These are phyloP conservation scores for Xylogone sp. DNA, from an alignment of 2,329 filamentous ascomycete genomes.

Conservation along the genomic window DNA sequence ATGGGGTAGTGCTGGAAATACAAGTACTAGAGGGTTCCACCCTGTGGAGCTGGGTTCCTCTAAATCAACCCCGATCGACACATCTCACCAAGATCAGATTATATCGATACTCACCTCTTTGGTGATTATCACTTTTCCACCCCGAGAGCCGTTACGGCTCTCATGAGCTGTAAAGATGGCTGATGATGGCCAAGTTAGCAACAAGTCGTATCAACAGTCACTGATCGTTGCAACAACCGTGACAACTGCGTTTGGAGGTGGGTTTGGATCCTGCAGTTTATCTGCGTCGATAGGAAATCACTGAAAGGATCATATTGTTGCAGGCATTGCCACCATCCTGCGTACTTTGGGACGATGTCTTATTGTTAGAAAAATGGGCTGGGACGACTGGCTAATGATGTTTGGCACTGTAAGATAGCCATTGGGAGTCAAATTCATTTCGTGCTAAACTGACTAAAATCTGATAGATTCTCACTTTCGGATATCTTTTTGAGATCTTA, in stretches of 20 bases:
- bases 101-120: too few species aligned
- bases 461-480: constrained; percentile 7
- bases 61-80: too few species aligned
- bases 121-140: too few species aligned
- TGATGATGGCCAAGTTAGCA: too few species aligned
- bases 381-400: constrained; percentile 5
- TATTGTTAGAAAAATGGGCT: constrained; percentile 2
- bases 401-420: background rate
- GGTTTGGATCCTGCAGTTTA: background rate
- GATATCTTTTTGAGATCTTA: constrained; percentile 13
- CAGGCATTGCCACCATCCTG: constrained; percentile 8
- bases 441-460: background rate
- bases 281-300: background rate
- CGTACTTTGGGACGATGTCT: constrained; percentile 8
- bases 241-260: background rate
- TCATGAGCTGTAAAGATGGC: too few species aligned
- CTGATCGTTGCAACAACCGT: background rate
- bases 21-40: too few species aligned
- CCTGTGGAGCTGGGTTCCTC: too few species aligned
- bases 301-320: background rate
- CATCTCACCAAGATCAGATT: too few species aligned
- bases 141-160: too few species aligned
- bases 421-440: too few species aligned
- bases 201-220: background rate
- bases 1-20: too few species aligned